Conservation (phyloP, 257 asterid genomes). For the Primulina eburnea region DNA sequence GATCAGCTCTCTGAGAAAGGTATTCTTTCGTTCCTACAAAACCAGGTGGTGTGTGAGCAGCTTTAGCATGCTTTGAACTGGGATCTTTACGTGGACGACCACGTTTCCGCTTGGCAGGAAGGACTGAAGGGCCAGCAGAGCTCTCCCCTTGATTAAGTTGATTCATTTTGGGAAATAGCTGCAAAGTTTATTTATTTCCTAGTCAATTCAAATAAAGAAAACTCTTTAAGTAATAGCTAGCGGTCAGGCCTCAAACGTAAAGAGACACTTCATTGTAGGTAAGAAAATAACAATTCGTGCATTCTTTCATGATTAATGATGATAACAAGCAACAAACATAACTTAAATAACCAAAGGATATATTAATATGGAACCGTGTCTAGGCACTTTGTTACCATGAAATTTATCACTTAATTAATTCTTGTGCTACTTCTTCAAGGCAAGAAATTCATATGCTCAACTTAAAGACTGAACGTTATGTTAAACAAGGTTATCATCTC, state of each 20-base stretch:
- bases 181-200: background rate
- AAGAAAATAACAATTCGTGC: background rate
- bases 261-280: background rate
- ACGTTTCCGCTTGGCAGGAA: background rate
- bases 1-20: slow-evolving; percentile 32
- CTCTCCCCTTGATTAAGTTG: background rate
- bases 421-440: background rate
- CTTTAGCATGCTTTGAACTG: background rate
- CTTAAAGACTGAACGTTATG: no score
- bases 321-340: background rate
- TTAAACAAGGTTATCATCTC: background rate
- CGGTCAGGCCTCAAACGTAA: background rate
- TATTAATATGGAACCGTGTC: background rate
- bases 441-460: background rate
- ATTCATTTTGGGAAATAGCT: background rate
- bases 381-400: background rate
- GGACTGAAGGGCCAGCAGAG: background rate
- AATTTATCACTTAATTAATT: no score
- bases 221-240: background rate
- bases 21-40: slow-evolving; percentile 37
- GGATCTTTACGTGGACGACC: slow-evolving; percentile 4
- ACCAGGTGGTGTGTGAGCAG: slow-evolving; percentile 31
- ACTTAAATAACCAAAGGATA: background rate
- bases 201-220: background rate
- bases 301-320: background rate